phyloP scores from a whole-genome alignment of 2,329 filamentous ascomycete species.

The Chaetomiaceae sp. region DNA sequence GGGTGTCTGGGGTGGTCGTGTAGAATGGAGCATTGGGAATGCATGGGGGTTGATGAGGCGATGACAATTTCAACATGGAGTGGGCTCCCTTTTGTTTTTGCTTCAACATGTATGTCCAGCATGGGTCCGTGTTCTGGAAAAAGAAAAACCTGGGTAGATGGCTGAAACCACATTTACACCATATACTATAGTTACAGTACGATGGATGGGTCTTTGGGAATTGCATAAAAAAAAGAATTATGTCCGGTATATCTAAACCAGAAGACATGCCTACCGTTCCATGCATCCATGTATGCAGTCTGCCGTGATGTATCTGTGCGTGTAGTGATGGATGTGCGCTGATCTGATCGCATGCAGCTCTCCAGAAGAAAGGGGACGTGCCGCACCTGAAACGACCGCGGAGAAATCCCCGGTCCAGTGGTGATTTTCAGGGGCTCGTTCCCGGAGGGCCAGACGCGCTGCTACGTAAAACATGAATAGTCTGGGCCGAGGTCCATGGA shows the following conservation, averaged over 20 bases:
- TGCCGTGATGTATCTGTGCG: too few species aligned
- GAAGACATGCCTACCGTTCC: too few species aligned
- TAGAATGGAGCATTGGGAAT: constrained; percentile 2
- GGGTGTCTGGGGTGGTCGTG: neutral
- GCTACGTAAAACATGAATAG: neutral
- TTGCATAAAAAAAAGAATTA: too few species aligned
- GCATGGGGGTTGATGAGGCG: constrained; percentile 1
- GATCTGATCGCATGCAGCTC: too few species aligned
- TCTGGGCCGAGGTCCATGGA: too few species aligned
- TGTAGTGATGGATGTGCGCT: too few species aligned
- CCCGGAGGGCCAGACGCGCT: neutral
- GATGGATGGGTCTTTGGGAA: too few species aligned
- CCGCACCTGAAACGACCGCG: constrained; percentile 10
- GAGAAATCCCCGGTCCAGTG: neutral
- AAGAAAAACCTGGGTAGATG: too few species aligned
- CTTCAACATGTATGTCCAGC: constrained; percentile 5
- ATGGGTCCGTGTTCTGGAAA: neutral
- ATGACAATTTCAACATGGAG: constrained; percentile 20
- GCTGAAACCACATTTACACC: too few species aligned
- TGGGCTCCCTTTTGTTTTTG: constrained; percentile 5
- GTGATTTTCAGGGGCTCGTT: constrained; percentile 5
- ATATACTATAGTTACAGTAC: too few species aligned
- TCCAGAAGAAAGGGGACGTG: constrained; percentile 2
- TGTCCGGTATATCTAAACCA: too few species aligned
- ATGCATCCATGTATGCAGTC: too few species aligned